Evolutionary conservation across 768 basidiomycete species (phyloP), one percentile per base, ranked within the genome.

Genomic region (Lyophyllum shimeji): DNA sequence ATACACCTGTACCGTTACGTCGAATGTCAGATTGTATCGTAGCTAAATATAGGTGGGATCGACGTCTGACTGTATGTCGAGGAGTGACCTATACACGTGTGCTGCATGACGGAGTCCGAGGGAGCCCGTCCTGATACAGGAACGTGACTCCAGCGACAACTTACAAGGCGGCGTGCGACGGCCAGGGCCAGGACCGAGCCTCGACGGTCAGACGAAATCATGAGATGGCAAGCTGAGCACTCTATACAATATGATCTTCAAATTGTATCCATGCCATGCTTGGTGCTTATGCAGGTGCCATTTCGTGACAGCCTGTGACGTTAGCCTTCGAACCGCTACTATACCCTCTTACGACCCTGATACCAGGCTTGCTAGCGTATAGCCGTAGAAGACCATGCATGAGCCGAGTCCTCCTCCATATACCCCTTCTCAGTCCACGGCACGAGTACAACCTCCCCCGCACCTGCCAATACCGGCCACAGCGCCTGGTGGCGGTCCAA

Each of bases 401-500:
- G 34, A 47, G 2, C 5, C 46, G 11, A 57, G 52, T 42, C 53
- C 60, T 11, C 63, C 53, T 45, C 47, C 58, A 9, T 58, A 61
- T 46, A 45, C 53, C 17, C 51, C 57, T 46, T 25, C 55, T 20
- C 46, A 61, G 42, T 44, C 52, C 18, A 39, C 48, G n/a, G 5
- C 17, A 15, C n/a, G 39, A 40, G 2, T n/a, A 9, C 39, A 40
- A 40, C 39, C 39, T 18, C 39, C 39, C 4, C 18, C n/a, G 17
- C 39, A 40, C 5, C 15, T 37, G 2, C 12, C 34, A 3, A 40
- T n/a, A 40, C 17, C n/a, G 18, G 39, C n/a, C 50, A 24, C 29
- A 7, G n/a, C 55, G 13, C 13, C 37, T 39, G 37, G 37, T 39
- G n/a, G n/a, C n/a, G 7, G 7, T 39, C 17, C 60, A 27, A 44